These are phyloP conservation scores for Crassisporium funariophilum DNA, from an alignment of 768 basidiomycete genomes.

Conservation along the genomic window DNA sequence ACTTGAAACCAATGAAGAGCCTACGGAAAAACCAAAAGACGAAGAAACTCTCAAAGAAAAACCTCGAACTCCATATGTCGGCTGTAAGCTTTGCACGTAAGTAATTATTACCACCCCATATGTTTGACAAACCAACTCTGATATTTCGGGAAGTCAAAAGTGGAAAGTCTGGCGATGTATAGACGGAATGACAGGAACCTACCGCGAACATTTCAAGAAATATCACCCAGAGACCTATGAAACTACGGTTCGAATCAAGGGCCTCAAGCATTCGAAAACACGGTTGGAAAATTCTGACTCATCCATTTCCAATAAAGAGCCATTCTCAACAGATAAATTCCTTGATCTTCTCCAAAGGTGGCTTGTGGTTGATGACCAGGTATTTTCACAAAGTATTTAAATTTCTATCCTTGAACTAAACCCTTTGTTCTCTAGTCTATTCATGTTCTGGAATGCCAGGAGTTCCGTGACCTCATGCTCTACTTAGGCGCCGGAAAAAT, in stretches of 20 bases:
- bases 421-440: constrained; percentile 29
- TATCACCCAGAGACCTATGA: constrained; percentile 19
- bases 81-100: constrained; percentile 18
- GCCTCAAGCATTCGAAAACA: no score
- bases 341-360: constrained; percentile 18
- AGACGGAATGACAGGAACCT: constrained; percentile 20
- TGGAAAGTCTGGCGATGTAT: constrained; percentile 21
- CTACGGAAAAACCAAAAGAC: background rate
- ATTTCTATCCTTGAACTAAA: background rate
- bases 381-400: constrained; percentile 21
- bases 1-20: constrained; percentile 8
- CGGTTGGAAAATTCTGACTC: constrained; percentile 12
- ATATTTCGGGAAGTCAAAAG: background rate
- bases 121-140: background rate
- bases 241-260: constrained; percentile 7
- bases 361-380: constrained; percentile 36
- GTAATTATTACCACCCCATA: no score
- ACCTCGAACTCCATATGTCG: constrained; percentile 13
- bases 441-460: constrained; percentile 36
- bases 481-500: constrained; percentile 27
- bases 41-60: constrained; percentile 3
- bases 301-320: background rate
- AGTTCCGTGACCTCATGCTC: constrained; percentile 32
- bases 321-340: constrained; percentile 26
- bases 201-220: constrained; percentile 24